Evolutionary conservation across 495 filamentous ascomycete species (phyloP), one percentile per base, ranked within the genome.

Genomic region (Talaromyces wortmannii): DNA sequence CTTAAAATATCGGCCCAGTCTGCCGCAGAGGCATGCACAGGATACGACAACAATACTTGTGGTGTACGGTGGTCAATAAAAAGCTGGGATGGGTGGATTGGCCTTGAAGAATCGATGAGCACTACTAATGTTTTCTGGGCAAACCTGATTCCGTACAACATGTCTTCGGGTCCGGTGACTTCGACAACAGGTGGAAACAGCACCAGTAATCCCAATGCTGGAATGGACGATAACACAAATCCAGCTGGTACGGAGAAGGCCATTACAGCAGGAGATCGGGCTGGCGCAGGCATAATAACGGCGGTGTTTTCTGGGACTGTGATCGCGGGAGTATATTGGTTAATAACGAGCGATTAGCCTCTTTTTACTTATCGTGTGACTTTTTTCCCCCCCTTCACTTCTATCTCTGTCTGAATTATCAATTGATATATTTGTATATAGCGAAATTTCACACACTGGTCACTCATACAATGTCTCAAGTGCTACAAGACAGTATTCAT

Each of bases 41-140:
- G 83, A 30, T 78, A 78, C 30, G 55, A 58, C 17, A 83, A 84
- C 57, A 65, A 77, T 10, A 81, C 79, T 51, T 95, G 91, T 64
- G 88, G 89, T 0, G 63, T 87, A 48, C 78, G 73, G 45, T 96
- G 91, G 90, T 81, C 75, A 57, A 67, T 73, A 11, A 66, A 69
- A 11, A 71, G 73, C 11, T 89, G 81, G 69, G 89, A 91, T 63
- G 80, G 79, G 5, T 67, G 65, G 32, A 72, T 55, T 23, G 85
- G 85, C 5, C 76, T 88, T 7, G 69, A 67, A 33, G 55, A 65
- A 30, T 61, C 73, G 55, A 62, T 76, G 55, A 64, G 59, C 56
- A 67, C 67, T 49, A 52, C 57, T 62, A 81, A 86, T 56, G 75
- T 89, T n/a, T 53, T 53, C 31, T 53, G 52, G 52, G 18, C 52